Conservation (phyloP, 2,329 filamentous ascomycete species). For the Zymoseptoria tritici region DNA sequence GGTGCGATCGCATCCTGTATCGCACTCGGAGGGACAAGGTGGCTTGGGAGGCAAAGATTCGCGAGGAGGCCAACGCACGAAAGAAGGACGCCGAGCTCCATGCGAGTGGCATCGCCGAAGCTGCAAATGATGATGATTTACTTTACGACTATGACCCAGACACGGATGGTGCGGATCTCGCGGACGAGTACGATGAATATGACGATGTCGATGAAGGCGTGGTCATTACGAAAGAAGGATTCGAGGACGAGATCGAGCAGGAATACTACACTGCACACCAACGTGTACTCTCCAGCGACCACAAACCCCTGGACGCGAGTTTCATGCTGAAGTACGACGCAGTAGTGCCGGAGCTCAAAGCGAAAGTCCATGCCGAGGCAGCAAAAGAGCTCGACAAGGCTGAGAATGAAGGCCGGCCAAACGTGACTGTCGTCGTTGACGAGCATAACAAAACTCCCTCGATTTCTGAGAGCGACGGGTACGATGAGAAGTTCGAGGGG, state of each 20-base stretch:
- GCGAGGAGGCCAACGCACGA: conserved; percentile 59
- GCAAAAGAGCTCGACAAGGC: conserved; percentile 80
- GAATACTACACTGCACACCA: conserved; percentile 81
- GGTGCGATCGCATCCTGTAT: conserved; percentile 92
- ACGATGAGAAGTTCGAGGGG: conserved; percentile 41
- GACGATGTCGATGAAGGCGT: conserved; percentile 46
- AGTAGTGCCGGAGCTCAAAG: conserved; percentile 76
- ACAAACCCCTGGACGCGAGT: conserved; percentile 80
- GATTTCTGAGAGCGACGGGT: conserved; percentile 7
- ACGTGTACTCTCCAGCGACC: conserved; percentile 82
- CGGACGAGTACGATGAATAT: conserved; percentile 49
- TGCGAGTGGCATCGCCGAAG: conserved; percentile 65
- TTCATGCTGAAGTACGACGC: conserved; percentile 83
- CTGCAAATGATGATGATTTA: conserved; percentile 72
- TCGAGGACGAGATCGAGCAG: conserved; percentile 48
- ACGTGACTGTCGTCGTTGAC: conserved; percentile 65
- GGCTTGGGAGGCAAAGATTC: conserved; percentile 54
- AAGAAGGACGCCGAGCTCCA: conserved; percentile 81
- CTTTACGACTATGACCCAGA: conserved; percentile 88
- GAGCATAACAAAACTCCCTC: conserved; percentile 30
- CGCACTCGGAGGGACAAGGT: conserved; percentile 65
- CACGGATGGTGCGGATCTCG: conserved; percentile 54
- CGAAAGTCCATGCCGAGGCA: conserved; percentile 76
- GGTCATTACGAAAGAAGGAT: conserved; percentile 52
- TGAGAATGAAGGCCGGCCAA: conserved; percentile 83